Percentiles rank a stretch among this genome's conserved stretches.
phyloP scores from a whole-genome alignment of 2,329 filamentous ascomycete genomes.

The Penicillium verrucosum region DNA sequence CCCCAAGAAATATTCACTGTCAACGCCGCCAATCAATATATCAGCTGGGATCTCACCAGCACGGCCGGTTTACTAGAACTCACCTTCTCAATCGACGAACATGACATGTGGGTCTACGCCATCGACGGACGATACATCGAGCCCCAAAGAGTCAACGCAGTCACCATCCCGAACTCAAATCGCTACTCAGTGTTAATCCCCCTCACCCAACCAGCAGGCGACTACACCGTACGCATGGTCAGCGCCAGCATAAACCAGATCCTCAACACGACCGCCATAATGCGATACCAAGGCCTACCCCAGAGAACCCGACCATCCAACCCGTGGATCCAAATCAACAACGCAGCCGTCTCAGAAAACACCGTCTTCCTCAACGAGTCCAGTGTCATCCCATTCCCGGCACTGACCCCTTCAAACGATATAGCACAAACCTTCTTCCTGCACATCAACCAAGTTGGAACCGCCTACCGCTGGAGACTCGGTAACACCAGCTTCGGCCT shows the following conservation, averaged over 20 bases:
- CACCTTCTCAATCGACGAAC: slow-evolving; percentile 45
- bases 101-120: slow-evolving; percentile 46
- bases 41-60: slow-evolving; percentile 40
- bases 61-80: slow-evolving; percentile 32
- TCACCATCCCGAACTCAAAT: slow-evolving; percentile 37
- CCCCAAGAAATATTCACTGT: slow-evolving; percentile 32
- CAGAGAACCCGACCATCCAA: slow-evolving; percentile 24
- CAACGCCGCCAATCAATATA: slow-evolving; percentile 32
- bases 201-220: slow-evolving; percentile 44
- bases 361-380: slow-evolving; percentile 48
- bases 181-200: slow-evolving; percentile 44
- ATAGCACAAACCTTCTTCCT: slow-evolving; percentile 43
- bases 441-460: slow-evolving; percentile 20
- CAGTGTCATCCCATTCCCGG: slow-evolving; percentile 49
- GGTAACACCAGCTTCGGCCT: slow-evolving; percentile 25
- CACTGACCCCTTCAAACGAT: slow-evolving; percentile 40
- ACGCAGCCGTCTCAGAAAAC: slow-evolving; percentile 39
- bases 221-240: slow-evolving; percentile 56
- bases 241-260: slow-evolving; percentile 53
- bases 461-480: slow-evolving; percentile 27
- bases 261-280: slow-evolving; percentile 51
- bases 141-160: slow-evolving; percentile 38
- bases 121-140: slow-evolving; percentile 46
- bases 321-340: slow-evolving; percentile 52
- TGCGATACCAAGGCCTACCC: slow-evolving; percentile 41